Conservation (phyloP, 805 yeast genomes). For the Myxozyma mucilagina region DNA sequence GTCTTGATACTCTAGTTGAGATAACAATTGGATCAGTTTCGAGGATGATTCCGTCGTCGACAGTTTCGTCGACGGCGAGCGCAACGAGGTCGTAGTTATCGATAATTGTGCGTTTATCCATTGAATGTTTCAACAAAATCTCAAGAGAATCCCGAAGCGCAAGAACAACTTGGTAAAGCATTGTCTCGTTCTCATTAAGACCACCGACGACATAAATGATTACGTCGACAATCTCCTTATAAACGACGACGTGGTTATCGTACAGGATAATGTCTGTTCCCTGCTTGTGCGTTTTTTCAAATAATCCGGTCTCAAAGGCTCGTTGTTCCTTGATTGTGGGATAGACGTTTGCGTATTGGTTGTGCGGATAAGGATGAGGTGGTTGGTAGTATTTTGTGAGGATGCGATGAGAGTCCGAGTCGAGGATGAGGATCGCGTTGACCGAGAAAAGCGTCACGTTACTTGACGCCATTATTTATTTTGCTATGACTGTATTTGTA, state of each 20-base stretch:
- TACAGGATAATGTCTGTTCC: conserved; percentile 77
- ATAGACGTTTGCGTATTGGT: conserved; percentile 39
- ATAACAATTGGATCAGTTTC: conserved; percentile 87
- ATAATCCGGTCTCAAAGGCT: conserved; percentile 71
- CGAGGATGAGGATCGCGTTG: conserved; percentile 76
- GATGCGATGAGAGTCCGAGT: conserved; percentile 74
- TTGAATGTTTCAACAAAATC: conserved; percentile 62
- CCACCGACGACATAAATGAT: conserved; percentile 70
- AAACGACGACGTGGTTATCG: conserved; percentile 79
- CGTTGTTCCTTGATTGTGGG: conserved; percentile 62
- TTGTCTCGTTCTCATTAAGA: conserved; percentile 79
- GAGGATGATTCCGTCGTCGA: conserved; percentile 90
- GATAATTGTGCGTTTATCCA: conserved; percentile 75
- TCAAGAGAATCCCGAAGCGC: conserved; percentile 83
- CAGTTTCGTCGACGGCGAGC: conserved; percentile 84
- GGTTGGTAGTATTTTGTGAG: conserved; percentile 81
- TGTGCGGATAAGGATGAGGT: conserved; percentile 48
- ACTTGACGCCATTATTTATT: too few relatives aligned
- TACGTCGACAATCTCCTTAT: conserved; percentile 79
- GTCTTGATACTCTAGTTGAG: conserved; percentile 86
- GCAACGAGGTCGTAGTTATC: conserved; percentile 85
- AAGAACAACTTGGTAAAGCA: conserved; percentile 70
- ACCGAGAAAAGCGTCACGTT: conserved; percentile 65
- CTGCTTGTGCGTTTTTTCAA: conserved; percentile 74
- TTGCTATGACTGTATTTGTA: too few relatives aligned